Base-by-base conservation (phyloP, 257 asterid genomes). In the Solanum appendiculatum region DNA sequence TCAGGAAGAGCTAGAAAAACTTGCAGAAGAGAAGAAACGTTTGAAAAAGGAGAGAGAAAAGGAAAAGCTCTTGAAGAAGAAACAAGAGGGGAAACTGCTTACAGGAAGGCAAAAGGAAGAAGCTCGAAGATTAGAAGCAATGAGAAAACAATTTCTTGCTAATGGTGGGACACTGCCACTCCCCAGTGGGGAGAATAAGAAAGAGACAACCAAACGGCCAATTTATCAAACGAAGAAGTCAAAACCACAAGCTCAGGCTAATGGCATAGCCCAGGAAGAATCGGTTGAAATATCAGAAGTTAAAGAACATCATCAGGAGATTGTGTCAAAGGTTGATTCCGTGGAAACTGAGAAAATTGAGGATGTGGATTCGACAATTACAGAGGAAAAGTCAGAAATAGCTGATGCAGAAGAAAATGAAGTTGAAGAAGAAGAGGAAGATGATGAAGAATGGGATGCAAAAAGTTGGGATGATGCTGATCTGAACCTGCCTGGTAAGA, bases 401-500 rank as follows among this genome's bases (percentile, higher is more conserved):
- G 87, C 89, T 88, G 89, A 75, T 89, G 91, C 86, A 86, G 94
- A 89, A 86, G 98, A 93, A 89, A 94, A 91, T 88, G 97, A 90
- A 90, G 86, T 87, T 86, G 73, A 64, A 29, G 73, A 58, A 58
- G 66, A 64, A 64, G 72, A 27, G 20, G 73, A 64, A 11, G 92
- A 93, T 9, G 96, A 94, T 63, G 98, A 93, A 81, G 99, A 95
- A 82, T 97, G 99, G 99, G 99, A 97, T 95, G 97, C 97, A 64
- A 97, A 95, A 92, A 95, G 99, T 89, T 97, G 99, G 99, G 99
- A 97, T 88, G 93, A 91, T 37, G 96, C 96, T 83, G 98, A 97
- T 92, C 89, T 97, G 82, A 97, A 94, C 88, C 93, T 97, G 78
- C 96, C 98, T 29, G 96, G 96, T 46, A 92, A 88, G 90, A 93